Base-by-base conservation (phyloP, 306 rosid species). In the Arachis hypogaea region DNA sequence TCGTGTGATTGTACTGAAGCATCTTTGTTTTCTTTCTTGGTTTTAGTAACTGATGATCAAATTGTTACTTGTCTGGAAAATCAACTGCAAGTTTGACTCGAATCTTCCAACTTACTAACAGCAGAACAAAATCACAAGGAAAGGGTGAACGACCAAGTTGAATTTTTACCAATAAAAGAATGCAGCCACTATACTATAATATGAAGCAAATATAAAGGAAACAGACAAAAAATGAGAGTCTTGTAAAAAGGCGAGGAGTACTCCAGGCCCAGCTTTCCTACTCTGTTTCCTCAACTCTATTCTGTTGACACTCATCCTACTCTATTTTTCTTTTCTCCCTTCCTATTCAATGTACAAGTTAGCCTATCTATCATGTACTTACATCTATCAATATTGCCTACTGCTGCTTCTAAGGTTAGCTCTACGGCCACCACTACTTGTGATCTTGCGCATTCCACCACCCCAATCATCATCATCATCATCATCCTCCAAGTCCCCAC, bases 311-410 rank as follows among this genome's bases (percentile, higher is more conserved):
- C 83, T 75, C 83, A 55, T 64, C 73, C 80, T 83, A 85, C 63
- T 73, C 89, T 85, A 79, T 84, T 82, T 16, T 57, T 2, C 38
- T 44, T 57, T 80, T 47, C 79, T 80, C 41, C 72, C 56, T 79
- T 77, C 80, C 96, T 92, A 88, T 78, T 78, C 74, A 80, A 89
- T 94, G 88, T 92, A 94, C 98, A 94, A 69, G 96, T 94, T 90
- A 90, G 93, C 88, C 96, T 90, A 92, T 85, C 88, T 86, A 86
- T 81, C 78, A 78, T 72, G 74, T 87, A 87, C 84, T 80, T 82
- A 87, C 89, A 83, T 59, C 84, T 71, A 80, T 80, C 79, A 85
- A 70, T 90, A 84, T 59, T 80, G 90, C 85, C 96, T 86, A 81
- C 82, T 79, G 83, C 78, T 86, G 84, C 80, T 86, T 77, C 91